Evolutionary conservation across 805 yeast species (phyloP).

Genomic region (Sugiyamaella chiloensis): DNA sequence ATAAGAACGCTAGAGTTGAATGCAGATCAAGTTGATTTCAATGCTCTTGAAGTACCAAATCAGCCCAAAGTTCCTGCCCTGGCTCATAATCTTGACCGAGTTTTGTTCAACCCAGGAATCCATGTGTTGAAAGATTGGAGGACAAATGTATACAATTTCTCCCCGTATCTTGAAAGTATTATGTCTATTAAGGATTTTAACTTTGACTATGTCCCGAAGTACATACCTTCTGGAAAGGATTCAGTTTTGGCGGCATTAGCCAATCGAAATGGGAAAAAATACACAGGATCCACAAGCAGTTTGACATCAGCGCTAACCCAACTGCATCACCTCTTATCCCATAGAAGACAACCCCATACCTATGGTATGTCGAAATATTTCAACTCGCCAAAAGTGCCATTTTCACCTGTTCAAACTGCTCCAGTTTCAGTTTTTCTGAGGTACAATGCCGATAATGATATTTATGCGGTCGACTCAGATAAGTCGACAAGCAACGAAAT

Average conservation of each 20-base stretch:
- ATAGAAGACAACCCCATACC: conserved; percentile 51
- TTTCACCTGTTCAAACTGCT: conserved; percentile 44
- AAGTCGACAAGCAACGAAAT: conserved; percentile 63
- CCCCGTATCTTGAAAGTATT: conserved; percentile 55
- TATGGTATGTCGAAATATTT: conserved; percentile 45
- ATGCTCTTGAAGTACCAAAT: conserved; percentile 18
- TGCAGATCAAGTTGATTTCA: conserved; percentile 13
- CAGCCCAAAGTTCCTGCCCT: conserved; percentile 50
- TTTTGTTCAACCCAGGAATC: conserved; percentile 75
- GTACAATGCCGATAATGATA: conserved; percentile 38
- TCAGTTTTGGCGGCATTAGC: conserved; percentile 49
- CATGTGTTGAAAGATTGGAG: conserved; percentile 78
- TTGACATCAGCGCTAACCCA: conserved; percentile 76
- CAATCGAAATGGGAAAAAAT: conserved; percentile 35
- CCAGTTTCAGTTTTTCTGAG: conserved; percentile 60
- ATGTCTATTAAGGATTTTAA: conserved; percentile 65
- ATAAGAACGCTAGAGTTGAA: conserved; percentile 5
- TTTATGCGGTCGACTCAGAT: conserved; percentile 70
- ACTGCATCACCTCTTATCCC: conserved; percentile 67
- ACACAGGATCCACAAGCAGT: conserved; percentile 81
- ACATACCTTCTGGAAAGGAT: conserved; percentile 70
- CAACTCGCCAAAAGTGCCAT: conserved; percentile 34
- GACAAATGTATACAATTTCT: conserved; percentile 67
- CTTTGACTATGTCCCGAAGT: conserved; percentile 52
- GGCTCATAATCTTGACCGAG: conserved; percentile 65